phyloP scores from a whole-genome alignment of 2,329 filamentous ascomycete species.

The Penicillium sp. region DNA sequence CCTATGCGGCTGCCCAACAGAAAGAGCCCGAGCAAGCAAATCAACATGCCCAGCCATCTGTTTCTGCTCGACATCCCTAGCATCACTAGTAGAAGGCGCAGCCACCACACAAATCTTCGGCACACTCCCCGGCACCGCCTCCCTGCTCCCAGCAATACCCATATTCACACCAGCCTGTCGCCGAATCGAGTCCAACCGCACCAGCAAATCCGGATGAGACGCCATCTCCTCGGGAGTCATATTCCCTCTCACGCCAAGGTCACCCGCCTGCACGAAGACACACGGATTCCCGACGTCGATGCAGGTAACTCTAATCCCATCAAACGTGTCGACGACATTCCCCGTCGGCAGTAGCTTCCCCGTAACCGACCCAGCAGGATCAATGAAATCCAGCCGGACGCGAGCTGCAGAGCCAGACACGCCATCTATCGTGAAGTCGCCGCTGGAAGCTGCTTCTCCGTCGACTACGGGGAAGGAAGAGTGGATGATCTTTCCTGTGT shows the following conservation, averaged over 20 bases:
- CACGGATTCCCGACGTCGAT: constrained; percentile 63
- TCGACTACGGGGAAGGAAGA: constrained; percentile 54
- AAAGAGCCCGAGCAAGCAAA: constrained; percentile 50
- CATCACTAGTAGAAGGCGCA: constrained; percentile 11
- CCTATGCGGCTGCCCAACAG: constrained; percentile 55
- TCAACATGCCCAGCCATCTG: constrained; percentile 40
- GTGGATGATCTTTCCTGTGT: constrained; percentile 62
- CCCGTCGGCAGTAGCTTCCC: constrained; percentile 61
- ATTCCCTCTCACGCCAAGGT: constrained; percentile 42
- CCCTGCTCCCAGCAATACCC: constrained; percentile 52
- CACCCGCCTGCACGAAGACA: constrained; percentile 56
- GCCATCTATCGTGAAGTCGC: constrained; percentile 61
- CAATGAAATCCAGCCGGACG: constrained; percentile 59
- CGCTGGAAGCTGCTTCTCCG: constrained; percentile 48
- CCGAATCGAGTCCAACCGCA: constrained; percentile 55
- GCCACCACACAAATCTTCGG: constrained; percentile 62
- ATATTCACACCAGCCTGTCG: constrained; percentile 57
- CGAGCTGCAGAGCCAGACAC: constrained; percentile 57
- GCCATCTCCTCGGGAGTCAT: constrained; percentile 56
- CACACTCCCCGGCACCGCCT: constrained; percentile 51
- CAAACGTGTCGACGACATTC: constrained; percentile 50
- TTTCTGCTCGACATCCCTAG: constrained; percentile 8
- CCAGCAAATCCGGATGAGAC: constrained; percentile 42
- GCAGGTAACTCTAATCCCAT: constrained; percentile 52
- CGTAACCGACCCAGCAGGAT: constrained; percentile 62